Evolutionary conservation across 352 stramenopile species (phyloP).

Genomic region (Pythium angustatum): DNA sequence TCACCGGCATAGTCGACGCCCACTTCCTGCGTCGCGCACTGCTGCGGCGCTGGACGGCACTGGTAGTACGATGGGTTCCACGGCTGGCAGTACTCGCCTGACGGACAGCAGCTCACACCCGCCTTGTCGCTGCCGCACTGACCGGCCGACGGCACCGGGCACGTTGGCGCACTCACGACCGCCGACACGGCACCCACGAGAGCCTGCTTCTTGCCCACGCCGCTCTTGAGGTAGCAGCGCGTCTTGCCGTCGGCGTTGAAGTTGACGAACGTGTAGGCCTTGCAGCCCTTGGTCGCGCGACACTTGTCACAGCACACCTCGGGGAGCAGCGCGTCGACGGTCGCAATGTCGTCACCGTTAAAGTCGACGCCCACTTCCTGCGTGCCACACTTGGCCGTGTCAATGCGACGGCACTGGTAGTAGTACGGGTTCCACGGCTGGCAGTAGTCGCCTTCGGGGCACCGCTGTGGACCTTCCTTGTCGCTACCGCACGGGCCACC

Average conservation of each 20-base stretch:
- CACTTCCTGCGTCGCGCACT: conserved; percentile 34
- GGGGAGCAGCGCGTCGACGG: neutral
- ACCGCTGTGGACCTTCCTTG: conserved; percentile 1
- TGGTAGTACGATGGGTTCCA: conserved; percentile 71
- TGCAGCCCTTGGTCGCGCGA: conserved; percentile 7
- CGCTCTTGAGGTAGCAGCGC: neutral
- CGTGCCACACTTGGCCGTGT: neutral
- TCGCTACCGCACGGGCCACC: neutral
- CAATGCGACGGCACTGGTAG: conserved; percentile 45
- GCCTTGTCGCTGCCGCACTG: conserved; percentile 26
- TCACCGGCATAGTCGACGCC: conserved; percentile 14
- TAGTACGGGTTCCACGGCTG: conserved; percentile 47
- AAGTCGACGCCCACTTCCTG: neutral
- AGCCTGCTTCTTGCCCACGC: neutral
- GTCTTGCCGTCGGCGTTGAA: conserved; percentile 18
- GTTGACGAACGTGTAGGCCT: conserved; percentile 29
- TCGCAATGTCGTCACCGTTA: neutral
- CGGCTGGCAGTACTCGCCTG: conserved; percentile 56
- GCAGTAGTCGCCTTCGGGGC: conserved; percentile 36
- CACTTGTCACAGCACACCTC: conserved; percentile 19
- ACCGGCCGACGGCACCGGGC: conserved; percentile 7
- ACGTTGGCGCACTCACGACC: neutral
- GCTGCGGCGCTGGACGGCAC: conserved; percentile 32
- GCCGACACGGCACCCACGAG: conserved; percentile 1
- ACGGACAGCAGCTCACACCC: conserved; percentile 39